Percentiles rank a stretch among this genome's conserved stretches.
phyloP scores from a whole-genome alignment of 208 protist genomes.

The Acanthamoeba triangularis region DNA sequence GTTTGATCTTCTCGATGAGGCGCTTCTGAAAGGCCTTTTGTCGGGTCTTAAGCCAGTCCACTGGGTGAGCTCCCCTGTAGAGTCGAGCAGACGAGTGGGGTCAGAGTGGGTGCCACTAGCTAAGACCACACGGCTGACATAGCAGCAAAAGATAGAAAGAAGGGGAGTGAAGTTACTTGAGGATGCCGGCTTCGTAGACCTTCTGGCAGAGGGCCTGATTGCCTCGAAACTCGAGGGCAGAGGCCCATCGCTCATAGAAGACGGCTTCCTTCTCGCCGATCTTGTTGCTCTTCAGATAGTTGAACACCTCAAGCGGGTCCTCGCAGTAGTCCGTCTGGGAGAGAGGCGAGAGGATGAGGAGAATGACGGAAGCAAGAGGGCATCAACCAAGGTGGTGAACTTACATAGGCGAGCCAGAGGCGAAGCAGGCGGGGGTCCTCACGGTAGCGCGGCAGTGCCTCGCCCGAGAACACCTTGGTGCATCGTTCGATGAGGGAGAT shows the following conservation, averaged over 20 bases:
- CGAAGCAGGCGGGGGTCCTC: constrained; percentile 22
- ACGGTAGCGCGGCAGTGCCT: not conserved
- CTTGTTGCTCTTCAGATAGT: constrained; percentile 47
- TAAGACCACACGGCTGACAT: not conserved
- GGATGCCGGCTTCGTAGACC: constrained; percentile 35
- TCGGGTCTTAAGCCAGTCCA: constrained; percentile 1
- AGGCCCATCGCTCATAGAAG: constrained; percentile 40
- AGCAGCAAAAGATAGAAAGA: not conserved
- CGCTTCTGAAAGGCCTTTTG: constrained; percentile 15
- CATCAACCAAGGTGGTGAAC: not conserved
- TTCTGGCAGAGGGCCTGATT: constrained; percentile 43
- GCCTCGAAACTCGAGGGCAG: not conserved
- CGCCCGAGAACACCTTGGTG: not conserved
- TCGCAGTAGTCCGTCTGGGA: constrained; percentile 36
- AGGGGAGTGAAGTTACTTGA: not conserved
- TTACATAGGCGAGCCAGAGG: constrained; percentile 7
- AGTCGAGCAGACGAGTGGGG: not conserved
- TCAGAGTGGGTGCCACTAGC: not conserved
- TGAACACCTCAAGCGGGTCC: constrained; percentile 27
- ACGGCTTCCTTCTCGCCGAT: constrained; percentile 29
- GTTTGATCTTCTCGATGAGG: not conserved
- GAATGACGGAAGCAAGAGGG: not conserved
- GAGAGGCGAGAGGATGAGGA: not conserved
- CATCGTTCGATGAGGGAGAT: constrained; percentile 3
- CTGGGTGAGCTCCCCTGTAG: not conserved